Base-by-base conservation (phyloP, 2,329 filamentous ascomycete genomes). In the Dryadomyces sulphureus region DNA sequence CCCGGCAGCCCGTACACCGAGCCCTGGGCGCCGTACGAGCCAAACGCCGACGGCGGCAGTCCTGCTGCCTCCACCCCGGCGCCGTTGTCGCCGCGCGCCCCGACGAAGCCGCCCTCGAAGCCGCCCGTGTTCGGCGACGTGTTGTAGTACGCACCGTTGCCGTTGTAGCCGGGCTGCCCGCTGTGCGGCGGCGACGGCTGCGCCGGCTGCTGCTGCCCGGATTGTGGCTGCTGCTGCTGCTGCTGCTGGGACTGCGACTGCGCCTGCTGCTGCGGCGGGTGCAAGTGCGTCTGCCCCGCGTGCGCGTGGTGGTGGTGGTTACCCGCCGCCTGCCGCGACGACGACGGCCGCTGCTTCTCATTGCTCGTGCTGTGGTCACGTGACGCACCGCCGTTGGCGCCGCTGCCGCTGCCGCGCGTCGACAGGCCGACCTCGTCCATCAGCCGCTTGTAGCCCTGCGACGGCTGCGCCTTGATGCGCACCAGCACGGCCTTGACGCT, bases 341-440 rank as follows among this genome's bases (percentile, higher is more conserved):
- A 78, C 12, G 65, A 62, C 24, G 76, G 75, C 43, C 75, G 70
- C 35, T 73, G 70, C 35, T 73, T 67, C 45, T 75, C 70, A 48
- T 65, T 62, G 46, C 66, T 69, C 25, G 60, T 60, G n/a, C 56
- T 56, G 49, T 67, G 65, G 27, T 71, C 69, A 22, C 67, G 67
- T 38, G 69, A 66, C 45, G 64, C 65, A 11, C 65, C 61, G 32
- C 64, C 61, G 39, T 58, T 55, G 49, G 54, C 60, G 32, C 63
- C 60, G 39, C 58, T 56, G 47, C 55, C 59, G 30, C 63, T 56
- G 32, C 62, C 64, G 38, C 79, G 67, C 24, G 78, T 82, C 6
- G 90, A 93, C 34, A 98, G 67, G 49, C 90, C 89, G 54, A 98
- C 92, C 61, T 98, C 92, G 57, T 98, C 92, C 92, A 98, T 98